Conservation (phyloP, 129 eudicot genomes). For the Logfia minima region DNA sequence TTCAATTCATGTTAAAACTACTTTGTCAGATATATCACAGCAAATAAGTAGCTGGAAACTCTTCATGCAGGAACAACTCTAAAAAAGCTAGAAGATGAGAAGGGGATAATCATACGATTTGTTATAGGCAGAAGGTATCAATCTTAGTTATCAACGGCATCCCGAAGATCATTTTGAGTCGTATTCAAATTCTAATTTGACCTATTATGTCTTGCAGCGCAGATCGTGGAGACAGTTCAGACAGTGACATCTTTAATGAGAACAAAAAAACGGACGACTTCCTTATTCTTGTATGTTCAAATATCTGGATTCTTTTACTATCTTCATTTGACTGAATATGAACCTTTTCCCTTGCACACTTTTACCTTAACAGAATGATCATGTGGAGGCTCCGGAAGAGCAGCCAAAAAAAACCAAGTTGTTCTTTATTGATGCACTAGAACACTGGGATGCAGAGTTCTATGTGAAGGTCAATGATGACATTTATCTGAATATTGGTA, state of each 20-base stretch:
- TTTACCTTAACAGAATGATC: conserved; percentile 56
- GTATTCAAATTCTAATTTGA: conserved; percentile 22
- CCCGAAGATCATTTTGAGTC: conserved; percentile 12
- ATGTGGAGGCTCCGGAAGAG: conserved; percentile 55
- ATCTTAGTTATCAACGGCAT: conserved; percentile 16
- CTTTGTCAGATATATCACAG: conserved; percentile 4
- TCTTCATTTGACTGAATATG: conserved; percentile 11
- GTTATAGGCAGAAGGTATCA: conserved; percentile 79
- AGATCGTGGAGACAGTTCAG: conserved; percentile 58
- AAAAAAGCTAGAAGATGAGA: conserved; percentile 59
- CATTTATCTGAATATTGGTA: conserved; percentile 79
- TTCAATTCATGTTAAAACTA: conserved; percentile 8
- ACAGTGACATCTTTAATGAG: conserved; percentile 61
- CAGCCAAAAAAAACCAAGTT: conserved; percentile 58
- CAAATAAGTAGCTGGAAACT: conserved; percentile 8
- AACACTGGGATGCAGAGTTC: conserved; percentile 90
- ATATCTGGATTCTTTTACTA: not conserved
- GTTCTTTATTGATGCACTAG: conserved; percentile 59
- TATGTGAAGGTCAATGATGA: conserved; percentile 86
- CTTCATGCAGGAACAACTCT: conserved; percentile 53
- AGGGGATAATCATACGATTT: conserved; percentile 79
- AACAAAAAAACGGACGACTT: conserved; percentile 59
- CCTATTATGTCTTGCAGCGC: conserved; percentile 47
- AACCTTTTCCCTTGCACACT: not conserved
- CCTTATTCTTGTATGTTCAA: conserved; percentile 74